Conservation (phyloP, 192 early-diverging fungal genomes). For the Backusella morwellensis region DNA sequence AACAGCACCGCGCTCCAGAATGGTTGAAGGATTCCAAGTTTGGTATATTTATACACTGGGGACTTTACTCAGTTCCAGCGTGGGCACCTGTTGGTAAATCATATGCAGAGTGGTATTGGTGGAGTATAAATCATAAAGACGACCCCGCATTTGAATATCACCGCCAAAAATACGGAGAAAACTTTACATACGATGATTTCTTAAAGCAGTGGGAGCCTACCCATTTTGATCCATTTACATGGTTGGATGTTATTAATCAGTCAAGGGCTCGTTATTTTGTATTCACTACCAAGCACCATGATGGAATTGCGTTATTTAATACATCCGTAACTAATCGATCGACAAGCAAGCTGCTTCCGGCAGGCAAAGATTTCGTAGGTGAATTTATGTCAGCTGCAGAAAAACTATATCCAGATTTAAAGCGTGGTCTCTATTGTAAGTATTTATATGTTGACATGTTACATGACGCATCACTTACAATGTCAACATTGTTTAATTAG, state of each 20-base stretch:
- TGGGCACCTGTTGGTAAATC: constrained; percentile 20
- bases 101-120: constrained; percentile 33
- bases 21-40: constrained; percentile 24
- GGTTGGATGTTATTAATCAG: constrained; percentile 20
- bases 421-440: constrained; percentile 30
- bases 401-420: constrained; percentile 12
- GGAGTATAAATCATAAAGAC: constrained; percentile 2
- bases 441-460: neutral
- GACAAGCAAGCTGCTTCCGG: neutral
- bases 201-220: constrained; percentile 9
- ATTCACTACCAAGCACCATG: constrained; percentile 31
- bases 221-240: constrained; percentile 8
- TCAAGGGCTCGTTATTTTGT: constrained; percentile 25
- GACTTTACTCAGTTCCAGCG: constrained; percentile 25
- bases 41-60: constrained; percentile 33
- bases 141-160: constrained; percentile 13
- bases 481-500: neutral
- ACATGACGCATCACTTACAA: neutral
- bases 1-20: constrained; percentile 14
- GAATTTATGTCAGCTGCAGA: constrained; percentile 16
- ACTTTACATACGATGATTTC: constrained; percentile 27
- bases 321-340: constrained; percentile 23
- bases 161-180: constrained; percentile 8
- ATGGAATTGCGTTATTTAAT: constrained; percentile 30
- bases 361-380: constrained; percentile 25